Percentiles rank a stretch among this genome's conserved stretches.
Evolutionary conservation across 2,329 filamentous ascomycete species (phyloP).

Genomic region (Fusarium heterosporum): DNA sequence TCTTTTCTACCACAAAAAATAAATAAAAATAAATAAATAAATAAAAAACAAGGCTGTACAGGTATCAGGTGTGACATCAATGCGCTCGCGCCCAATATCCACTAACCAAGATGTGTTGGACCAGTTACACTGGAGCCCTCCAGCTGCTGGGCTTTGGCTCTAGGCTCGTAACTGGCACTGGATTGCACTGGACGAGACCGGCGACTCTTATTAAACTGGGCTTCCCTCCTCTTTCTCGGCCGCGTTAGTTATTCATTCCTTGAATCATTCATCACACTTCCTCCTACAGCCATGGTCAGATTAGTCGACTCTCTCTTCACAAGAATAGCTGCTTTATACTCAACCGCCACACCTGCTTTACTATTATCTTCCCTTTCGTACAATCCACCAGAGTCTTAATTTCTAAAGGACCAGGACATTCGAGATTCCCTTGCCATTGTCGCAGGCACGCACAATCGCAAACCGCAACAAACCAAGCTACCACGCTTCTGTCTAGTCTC

Average conservation of each 20-base stretch:
- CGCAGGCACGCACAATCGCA: conserved; percentile 21
- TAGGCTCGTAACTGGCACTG: conserved; percentile 12
- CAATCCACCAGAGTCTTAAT: conserved; percentile 39
- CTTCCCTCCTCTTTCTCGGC: conserved; percentile 28
- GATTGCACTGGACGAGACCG: background rate
- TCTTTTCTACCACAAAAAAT: background rate
- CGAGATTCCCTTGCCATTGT: conserved; percentile 16
- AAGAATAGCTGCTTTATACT: conserved; percentile 38
- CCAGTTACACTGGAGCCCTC: background rate
- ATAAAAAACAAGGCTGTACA: conserved; percentile 18
- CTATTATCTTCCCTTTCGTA: conserved; percentile 33
- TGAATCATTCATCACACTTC: conserved; percentile 28
- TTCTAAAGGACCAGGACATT: background rate
- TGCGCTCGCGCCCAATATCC: conserved; percentile 9
- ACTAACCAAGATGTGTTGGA: conserved; percentile 2
- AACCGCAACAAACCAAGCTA: conserved; percentile 12
- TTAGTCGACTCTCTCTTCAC: conserved; percentile 36
- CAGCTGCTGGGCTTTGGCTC: too few relatives aligned
- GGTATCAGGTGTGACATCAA: conserved; percentile 1
- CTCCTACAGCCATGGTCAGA: conserved; percentile 45
- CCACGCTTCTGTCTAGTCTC: conserved; percentile 7
- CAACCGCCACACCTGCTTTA: conserved; percentile 33
- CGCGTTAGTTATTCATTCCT: conserved; percentile 32
- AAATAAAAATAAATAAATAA: too few relatives aligned
- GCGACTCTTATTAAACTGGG: conserved; percentile 27